Conservation (phyloP, 2,329 filamentous ascomycete species). For the Xylariales sp. region DNA sequence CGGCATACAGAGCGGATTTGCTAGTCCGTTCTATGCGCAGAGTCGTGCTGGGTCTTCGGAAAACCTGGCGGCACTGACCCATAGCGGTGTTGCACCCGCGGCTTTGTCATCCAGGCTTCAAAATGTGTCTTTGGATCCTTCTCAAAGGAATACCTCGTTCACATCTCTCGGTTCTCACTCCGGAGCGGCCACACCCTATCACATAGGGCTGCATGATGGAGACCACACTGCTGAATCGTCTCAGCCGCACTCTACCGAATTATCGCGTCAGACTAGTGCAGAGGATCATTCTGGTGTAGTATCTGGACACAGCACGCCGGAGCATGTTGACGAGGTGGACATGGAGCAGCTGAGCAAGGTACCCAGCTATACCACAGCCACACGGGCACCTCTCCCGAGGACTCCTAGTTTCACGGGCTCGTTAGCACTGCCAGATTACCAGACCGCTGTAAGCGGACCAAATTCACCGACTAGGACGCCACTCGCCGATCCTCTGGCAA, state of each 20-base stretch:
- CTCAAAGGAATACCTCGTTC: constrained; percentile 41
- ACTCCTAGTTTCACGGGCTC: constrained; percentile 45
- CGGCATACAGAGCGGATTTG: constrained; percentile 62
- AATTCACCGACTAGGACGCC: constrained; percentile 37
- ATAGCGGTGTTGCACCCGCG: constrained; percentile 41
- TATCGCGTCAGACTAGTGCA: constrained; percentile 52
- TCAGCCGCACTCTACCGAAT: constrained; percentile 37
- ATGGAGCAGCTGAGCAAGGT: constrained; percentile 66
- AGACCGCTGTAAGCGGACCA: constrained; percentile 53
- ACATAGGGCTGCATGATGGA: constrained; percentile 28
- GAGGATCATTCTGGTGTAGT: constrained; percentile 33
- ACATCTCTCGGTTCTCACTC: constrained; percentile 38
- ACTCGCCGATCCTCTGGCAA: constrained; percentile 20
- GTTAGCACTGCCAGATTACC: constrained; percentile 60
- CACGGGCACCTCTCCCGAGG: constrained; percentile 56
- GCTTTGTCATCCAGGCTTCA: constrained; percentile 64
- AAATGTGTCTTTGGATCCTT: constrained; percentile 54
- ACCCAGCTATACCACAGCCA: constrained; percentile 72
- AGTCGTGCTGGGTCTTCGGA: constrained; percentile 76
- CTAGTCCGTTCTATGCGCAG: constrained; percentile 71
- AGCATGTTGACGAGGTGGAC: constrained; percentile 52
- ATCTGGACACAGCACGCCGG: constrained; percentile 47
- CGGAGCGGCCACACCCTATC: constrained; percentile 37
- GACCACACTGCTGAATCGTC: constrained; percentile 32
- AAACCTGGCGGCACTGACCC: constrained; percentile 61